Evolutionary conservation across 495 filamentous ascomycete genomes (phyloP).

Genomic region (Terfezia boudieri): DNA sequence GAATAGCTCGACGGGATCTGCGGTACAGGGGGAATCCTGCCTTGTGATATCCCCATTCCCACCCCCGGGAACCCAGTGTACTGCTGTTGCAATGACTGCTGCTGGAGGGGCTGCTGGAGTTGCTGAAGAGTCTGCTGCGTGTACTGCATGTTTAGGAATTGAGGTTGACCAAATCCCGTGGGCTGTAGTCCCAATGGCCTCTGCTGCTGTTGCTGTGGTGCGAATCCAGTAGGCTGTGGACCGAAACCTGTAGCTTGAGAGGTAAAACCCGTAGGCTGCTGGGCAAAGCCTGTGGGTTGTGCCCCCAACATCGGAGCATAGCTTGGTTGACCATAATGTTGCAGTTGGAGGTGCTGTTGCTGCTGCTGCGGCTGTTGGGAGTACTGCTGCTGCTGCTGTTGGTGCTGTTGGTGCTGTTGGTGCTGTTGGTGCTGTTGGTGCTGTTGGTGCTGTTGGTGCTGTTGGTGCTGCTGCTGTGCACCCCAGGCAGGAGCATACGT

Average conservation of each 20-base stretch:
- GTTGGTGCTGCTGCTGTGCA: conserved; percentile 11
- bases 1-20: conserved; percentile 33
- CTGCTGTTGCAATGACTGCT: conserved; percentile 30
- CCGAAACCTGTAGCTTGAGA: conserved; percentile 37
- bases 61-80: conserved; percentile 33
- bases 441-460: conserved; percentile 13
- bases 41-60: conserved; percentile 22
- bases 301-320: conserved; percentile 16
- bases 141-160: conserved; percentile 25
- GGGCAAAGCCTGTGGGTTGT: conserved; percentile 52
- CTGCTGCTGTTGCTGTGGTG: conserved; percentile 28
- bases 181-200: conserved; percentile 42
- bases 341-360: conserved; percentile 14
- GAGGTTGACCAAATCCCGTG: conserved; percentile 31
- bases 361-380: conserved; percentile 10
- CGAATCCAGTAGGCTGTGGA: conserved; percentile 37
- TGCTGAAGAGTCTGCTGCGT: conserved; percentile 27
- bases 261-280: conserved; percentile 26
- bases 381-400: not conserved
- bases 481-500: not conserved
- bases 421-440: conserved; percentile 15
- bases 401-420: conserved; percentile 13
- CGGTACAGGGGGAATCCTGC: conserved; percentile 30
- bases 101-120: conserved; percentile 29
- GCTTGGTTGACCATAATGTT: conserved; percentile 12